Conservation (phyloP, 768 basidiomycete genomes). For the Collybia sordida region DNA sequence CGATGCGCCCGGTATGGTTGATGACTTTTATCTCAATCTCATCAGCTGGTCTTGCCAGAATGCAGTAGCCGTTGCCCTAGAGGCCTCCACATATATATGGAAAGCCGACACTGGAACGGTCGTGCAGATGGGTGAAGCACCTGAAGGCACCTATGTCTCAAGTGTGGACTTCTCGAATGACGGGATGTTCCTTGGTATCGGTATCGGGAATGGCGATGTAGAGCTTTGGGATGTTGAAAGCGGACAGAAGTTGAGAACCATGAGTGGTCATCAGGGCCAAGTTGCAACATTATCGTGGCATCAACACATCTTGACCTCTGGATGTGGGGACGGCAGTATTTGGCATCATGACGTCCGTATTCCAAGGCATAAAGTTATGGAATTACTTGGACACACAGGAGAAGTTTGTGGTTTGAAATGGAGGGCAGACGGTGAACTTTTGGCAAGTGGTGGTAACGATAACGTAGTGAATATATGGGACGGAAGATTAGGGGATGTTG, state of each 20-base stretch:
- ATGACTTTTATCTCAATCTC: constrained; percentile 97
- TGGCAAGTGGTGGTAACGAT: constrained; percentile 96
- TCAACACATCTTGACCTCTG: constrained; percentile 81
- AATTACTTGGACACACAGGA: constrained; percentile 85
- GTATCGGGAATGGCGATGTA: constrained; percentile 78
- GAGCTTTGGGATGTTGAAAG: constrained; percentile 94
- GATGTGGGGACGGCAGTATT: constrained; percentile 92
- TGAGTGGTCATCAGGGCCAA: constrained; percentile 84
- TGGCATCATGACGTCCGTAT: constrained; percentile 96
- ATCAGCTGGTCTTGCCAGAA: constrained; percentile 88
- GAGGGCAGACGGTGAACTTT: constrained; percentile 82
- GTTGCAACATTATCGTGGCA: constrained; percentile 88
- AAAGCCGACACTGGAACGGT: constrained; percentile 87
- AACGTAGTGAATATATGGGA: constrained; percentile 99
- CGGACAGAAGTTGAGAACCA: constrained; percentile 81
- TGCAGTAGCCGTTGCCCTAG: constrained; percentile 86
- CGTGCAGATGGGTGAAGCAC: constrained; percentile 71
- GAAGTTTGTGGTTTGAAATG: constrained; percentile 94
- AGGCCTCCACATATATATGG: constrained; percentile 90
- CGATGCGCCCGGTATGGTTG: constrained; percentile 89
- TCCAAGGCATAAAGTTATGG: constrained; percentile 84
- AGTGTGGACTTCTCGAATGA: constrained; percentile 79
- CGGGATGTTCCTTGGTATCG: constrained; percentile 80
- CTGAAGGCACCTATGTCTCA: constrained; percentile 74
- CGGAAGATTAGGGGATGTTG: constrained; percentile 65